Conservation (phyloP, 129 eudicot genomes). For the Tanacetum coccineum region DNA sequence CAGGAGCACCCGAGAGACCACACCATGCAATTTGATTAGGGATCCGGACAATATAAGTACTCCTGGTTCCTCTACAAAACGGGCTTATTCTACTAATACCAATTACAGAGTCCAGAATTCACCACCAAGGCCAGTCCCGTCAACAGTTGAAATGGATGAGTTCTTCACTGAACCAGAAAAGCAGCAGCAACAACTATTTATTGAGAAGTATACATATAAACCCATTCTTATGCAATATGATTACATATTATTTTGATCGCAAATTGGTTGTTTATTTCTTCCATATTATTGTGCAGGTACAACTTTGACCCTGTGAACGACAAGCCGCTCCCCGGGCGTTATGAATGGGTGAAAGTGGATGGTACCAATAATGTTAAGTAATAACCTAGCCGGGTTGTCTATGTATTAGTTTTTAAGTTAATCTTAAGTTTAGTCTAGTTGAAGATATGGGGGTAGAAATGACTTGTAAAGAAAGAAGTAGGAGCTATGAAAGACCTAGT, state of each 20-base stretch:
- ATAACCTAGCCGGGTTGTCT: conserved; percentile 6
- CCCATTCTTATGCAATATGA: not conserved
- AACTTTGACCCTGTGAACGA: conserved; percentile 65
- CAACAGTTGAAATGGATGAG: conserved; percentile 45
- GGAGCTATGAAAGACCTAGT: conserved; percentile 30
- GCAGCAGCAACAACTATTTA: conserved; percentile 49
- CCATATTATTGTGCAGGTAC: conserved; percentile 37
- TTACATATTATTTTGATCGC: not conserved
- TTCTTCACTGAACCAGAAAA: conserved; percentile 45
- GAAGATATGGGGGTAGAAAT: conserved; percentile 32
- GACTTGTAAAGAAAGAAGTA: conserved; percentile 52
- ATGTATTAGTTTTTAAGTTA: conserved; percentile 15
- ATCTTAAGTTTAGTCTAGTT: conserved; percentile 22
- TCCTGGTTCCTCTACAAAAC: conserved; percentile 47
- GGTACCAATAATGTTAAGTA: conserved; percentile 20
- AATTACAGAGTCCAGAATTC: conserved; percentile 31
- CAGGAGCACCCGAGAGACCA: conserved; percentile 56
- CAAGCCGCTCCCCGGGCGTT: conserved; percentile 60
- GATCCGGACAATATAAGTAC: conserved; percentile 38
- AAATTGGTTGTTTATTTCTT: not conserved
- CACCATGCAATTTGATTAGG: conserved; percentile 60
- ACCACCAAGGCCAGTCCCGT: conserved; percentile 33
- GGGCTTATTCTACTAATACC: conserved; percentile 22
- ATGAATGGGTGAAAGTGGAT: conserved; percentile 50
- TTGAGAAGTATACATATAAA: conserved; percentile 39